A percentile compares a stretch with the other conserved stretches of the same genome.
These are phyloP conservation scores for Dactylellina drechsleri DNA, from an alignment of 2,329 filamentous ascomycete genomes.

Conservation along the genomic window DNA sequence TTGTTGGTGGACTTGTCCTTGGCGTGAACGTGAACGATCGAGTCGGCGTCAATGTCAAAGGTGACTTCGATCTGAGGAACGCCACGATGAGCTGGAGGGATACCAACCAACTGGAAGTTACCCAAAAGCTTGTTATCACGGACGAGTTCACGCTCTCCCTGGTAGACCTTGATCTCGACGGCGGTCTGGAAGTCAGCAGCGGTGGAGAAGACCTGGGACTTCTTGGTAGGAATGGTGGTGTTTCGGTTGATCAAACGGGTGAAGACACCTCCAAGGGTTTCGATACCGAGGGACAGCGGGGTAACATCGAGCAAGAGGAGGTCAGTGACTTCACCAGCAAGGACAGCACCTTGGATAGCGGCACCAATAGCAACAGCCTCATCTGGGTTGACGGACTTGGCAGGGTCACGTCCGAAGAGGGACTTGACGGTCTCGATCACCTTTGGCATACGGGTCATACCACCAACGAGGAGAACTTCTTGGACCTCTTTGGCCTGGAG, in stretches of 20 bases:
- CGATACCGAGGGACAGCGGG: constrained; percentile 95
- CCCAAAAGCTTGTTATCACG: constrained; percentile 98
- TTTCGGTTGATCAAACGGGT: constrained; percentile 98
- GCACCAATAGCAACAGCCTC: constrained; percentile 98
- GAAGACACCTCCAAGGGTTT: constrained; percentile 97
- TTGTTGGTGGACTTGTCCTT: constrained; percentile 99
- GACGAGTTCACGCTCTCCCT: constrained; percentile 99
- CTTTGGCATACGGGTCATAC: constrained; percentile 99
- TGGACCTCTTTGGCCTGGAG: constrained; percentile 93
- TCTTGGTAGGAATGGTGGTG: constrained; percentile 99
- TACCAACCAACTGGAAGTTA: constrained; percentile 99
- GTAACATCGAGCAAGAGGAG: constrained; percentile 95
- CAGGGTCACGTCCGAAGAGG: constrained; percentile 94
- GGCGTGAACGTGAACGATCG: constrained; percentile 95
- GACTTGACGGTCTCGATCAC: constrained; percentile 93
- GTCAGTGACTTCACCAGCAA: constrained; percentile 95
- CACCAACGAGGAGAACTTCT: constrained; percentile 97
- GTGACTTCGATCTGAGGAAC: constrained; percentile 97
- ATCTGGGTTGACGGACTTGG: constrained; percentile 98
- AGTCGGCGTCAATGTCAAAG: constrained; percentile 98
- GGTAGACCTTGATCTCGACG: constrained; percentile 99
- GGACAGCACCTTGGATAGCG: constrained; percentile 94
- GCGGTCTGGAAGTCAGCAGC: constrained; percentile 98
- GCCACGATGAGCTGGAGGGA: constrained; percentile 93
- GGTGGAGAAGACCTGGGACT: constrained; percentile 97